A percentile compares a stretch with the other conserved stretches of the same genome.
These are phyloP conservation scores for Botrytis fabae DNA, from an alignment of 2,329 filamentous ascomycete genomes.

Conservation along the genomic window DNA sequence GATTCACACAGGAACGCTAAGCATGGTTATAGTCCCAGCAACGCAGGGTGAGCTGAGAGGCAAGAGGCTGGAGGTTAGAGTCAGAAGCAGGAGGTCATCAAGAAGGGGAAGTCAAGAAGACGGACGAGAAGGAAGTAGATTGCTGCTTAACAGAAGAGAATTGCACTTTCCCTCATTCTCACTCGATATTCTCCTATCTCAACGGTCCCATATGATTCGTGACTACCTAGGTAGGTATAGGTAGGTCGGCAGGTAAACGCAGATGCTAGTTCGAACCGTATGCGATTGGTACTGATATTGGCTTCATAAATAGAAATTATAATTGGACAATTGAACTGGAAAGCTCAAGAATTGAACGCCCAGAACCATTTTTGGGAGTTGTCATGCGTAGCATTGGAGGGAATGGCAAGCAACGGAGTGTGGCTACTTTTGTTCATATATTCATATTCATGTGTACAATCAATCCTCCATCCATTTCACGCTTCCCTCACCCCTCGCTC, in stretches of 20 bases:
- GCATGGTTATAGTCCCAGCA: background rate
- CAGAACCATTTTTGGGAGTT: background rate
- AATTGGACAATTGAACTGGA: background rate
- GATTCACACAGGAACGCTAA: slow-evolving; percentile 8
- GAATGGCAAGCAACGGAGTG: background rate
- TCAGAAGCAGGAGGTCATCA: too few relatives aligned
- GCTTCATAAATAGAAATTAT: background rate
- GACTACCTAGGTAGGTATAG: background rate
- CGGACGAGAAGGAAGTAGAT: background rate
- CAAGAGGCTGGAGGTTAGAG: background rate
- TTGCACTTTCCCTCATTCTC: background rate
- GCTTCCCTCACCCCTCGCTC: background rate
- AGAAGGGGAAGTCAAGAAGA: background rate
- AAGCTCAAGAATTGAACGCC: background rate
- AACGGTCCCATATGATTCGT: background rate
- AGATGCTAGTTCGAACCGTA: background rate
- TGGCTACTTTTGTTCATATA: background rate
- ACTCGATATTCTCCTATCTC: slow-evolving; percentile 1
- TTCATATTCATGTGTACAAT: background rate
- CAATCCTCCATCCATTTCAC: background rate
- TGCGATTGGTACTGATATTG: background rate
- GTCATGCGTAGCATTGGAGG: background rate
- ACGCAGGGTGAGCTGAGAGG: background rate
- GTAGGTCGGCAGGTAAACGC: background rate
- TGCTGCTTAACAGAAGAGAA: background rate